phyloP scores from a whole-genome alignment of 2,329 filamentous ascomycete species.

The Trichoderma harzianum region DNA sequence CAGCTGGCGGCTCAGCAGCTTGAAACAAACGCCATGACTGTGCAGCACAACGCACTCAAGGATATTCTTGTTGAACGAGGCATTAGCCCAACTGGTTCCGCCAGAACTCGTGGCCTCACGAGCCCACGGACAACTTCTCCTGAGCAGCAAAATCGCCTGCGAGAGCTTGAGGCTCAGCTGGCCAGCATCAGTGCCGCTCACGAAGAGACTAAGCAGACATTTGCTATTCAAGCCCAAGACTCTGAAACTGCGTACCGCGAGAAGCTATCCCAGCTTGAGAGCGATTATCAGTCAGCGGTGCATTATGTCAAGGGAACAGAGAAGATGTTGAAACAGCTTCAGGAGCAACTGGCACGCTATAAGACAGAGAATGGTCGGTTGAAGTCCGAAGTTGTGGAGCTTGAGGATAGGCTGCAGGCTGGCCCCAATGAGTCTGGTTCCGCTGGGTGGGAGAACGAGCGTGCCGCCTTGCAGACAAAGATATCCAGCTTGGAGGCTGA shows the following conservation, averaged over 20 bases:
- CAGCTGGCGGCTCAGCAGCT: constrained; percentile 82
- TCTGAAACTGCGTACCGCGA: constrained; percentile 88
- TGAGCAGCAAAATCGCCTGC: constrained; percentile 71
- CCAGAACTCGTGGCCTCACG: constrained; percentile 66
- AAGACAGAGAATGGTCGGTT: constrained; percentile 82
- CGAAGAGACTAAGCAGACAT: constrained; percentile 76
- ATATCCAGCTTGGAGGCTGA: constrained; percentile 68
- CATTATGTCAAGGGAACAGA: constrained; percentile 98
- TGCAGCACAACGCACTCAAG: constrained; percentile 91
- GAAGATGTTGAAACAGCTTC: constrained; percentile 98
- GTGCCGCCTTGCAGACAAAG: constrained; percentile 61
- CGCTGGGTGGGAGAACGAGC: constrained; percentile 72
- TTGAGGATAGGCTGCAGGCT: constrained; percentile 52
- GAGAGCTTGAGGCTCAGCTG: constrained; percentile 86
- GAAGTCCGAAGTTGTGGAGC: constrained; percentile 73
- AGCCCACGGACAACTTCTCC: constrained; percentile 72
- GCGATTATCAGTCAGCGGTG: constrained; percentile 95
- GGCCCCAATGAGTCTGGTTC: constrained; percentile 39
- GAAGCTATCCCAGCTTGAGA: constrained; percentile 89
- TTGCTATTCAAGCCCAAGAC: constrained; percentile 77
- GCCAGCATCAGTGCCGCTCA: constrained; percentile 73
- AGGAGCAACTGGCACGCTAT: constrained; percentile 91
- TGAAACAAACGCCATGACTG: constrained; percentile 87
- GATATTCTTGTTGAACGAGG: constrained; percentile 87
- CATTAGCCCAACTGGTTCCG: constrained; percentile 69